Percentiles rank a stretch among this genome's conserved stretches.
These are phyloP conservation scores for Multifurca ochricompacta DNA, from an alignment of 768 basidiomycete species.

Conservation along the genomic window DNA sequence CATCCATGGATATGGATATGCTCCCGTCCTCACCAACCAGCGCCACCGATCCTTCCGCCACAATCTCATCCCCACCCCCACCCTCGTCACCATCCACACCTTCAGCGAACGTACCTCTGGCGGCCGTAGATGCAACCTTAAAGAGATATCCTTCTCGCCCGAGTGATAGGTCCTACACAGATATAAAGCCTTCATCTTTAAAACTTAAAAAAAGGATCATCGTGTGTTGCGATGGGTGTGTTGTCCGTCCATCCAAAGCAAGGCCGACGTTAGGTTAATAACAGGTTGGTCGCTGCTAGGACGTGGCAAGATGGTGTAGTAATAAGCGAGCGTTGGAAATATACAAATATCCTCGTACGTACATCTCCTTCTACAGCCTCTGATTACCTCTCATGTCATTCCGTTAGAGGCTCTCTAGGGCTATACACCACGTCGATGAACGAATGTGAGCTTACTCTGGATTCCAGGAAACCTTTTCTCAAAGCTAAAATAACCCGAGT, in stretches of 20 bases:
- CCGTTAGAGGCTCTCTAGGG: slow-evolving; percentile 27
- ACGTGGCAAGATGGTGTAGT: slow-evolving; percentile 62
- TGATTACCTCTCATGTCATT: not conserved
- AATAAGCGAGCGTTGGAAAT: slow-evolving; percentile 26
- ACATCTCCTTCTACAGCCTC: not conserved
- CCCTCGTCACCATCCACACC: not conserved
- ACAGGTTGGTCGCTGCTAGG: slow-evolving; percentile 27
- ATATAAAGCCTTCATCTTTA: not conserved
- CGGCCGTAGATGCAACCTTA: not conserved
- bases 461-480: not conserved
- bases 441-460: slow-evolving; percentile 22
- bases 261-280: not conserved
- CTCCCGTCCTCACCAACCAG: not conserved
- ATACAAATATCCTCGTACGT: slow-evolving; percentile 29
- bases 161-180: slow-evolving; percentile 6
- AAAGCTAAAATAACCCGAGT: slow-evolving; percentile 11
- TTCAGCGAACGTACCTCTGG: not conserved
- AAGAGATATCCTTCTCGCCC: not conserved
- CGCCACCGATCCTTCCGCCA: not conserved
- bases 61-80: not conserved
- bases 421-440: slow-evolving; percentile 27
- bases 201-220: slow-evolving; percentile 38
- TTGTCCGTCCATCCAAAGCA: not conserved
- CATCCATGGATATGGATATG: not conserved
- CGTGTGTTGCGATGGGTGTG: slow-evolving; percentile 71